phyloP scores from a whole-genome alignment of 495 filamentous ascomycete species.

The Chlorociboria aeruginascens region DNA sequence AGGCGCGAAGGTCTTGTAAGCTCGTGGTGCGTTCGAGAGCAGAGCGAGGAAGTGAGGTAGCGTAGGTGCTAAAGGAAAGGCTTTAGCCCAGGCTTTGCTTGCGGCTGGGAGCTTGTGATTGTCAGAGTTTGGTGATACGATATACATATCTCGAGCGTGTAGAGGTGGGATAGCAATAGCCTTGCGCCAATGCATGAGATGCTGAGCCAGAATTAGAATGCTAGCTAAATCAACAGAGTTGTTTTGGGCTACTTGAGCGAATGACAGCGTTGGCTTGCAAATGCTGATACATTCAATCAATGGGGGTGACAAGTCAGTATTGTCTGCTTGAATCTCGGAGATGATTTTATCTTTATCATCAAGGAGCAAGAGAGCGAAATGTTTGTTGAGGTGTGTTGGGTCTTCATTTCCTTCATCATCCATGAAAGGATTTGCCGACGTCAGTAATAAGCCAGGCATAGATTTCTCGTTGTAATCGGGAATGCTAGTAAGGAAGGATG shows the following conservation, averaged over 20 bases:
- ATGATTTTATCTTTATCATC: conserved; percentile 74
- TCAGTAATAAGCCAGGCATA: conserved; percentile 69
- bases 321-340: conserved; percentile 68
- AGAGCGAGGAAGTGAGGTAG: conserved; percentile 75
- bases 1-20: conserved; percentile 72
- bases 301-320: conserved; percentile 54
- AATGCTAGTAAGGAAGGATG: conserved; percentile 62
- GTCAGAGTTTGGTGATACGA: conserved; percentile 85
- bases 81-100: conserved; percentile 54
- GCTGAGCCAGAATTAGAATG: conserved; percentile 73
- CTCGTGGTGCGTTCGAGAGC: conserved; percentile 62
- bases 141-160: conserved; percentile 83
- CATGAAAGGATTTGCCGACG: conserved; percentile 65
- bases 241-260: conserved; percentile 54
- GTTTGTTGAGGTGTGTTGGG: conserved; percentile 55
- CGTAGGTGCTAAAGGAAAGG: conserved; percentile 70
- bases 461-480: conserved; percentile 52
- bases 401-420: conserved; percentile 50
- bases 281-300: conserved; percentile 75
- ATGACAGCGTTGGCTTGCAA: conserved; percentile 70
- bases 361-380: conserved; percentile 77
- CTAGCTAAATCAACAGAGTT: conserved; percentile 63
- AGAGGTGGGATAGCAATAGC: conserved; percentile 87
- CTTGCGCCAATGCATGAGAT: conserved; percentile 90
- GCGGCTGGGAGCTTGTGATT: conserved; percentile 60